Conservation (phyloP, 768 basidiomycete species). For the Daedaleopsis sinensis region DNA sequence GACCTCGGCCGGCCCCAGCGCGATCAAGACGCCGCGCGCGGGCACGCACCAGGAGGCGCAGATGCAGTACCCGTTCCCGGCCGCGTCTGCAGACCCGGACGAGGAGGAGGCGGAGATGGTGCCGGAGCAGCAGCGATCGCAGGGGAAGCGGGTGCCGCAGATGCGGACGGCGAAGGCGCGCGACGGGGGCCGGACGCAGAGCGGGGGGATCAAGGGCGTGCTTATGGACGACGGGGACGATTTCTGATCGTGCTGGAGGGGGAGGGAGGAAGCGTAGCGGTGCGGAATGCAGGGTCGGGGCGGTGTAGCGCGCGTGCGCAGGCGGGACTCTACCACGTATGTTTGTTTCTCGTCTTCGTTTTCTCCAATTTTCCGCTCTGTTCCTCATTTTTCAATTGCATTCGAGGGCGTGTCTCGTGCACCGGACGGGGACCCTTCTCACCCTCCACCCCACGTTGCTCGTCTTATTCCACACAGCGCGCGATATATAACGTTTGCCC, state of each 20-base stretch:
- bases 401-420: not conserved
- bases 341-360: not conserved
- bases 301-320: no score
- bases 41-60: constrained; percentile 15
- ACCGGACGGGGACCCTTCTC: not conserved
- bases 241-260: constrained; percentile 14
- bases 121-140: constrained; percentile 17
- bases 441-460: no score
- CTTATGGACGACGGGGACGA: constrained; percentile 43
- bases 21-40: constrained; percentile 14
- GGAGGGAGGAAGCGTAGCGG: no score
- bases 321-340: no score
- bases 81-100: constrained; percentile 47
- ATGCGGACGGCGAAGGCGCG: constrained; percentile 77
- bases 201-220: constrained; percentile 82
- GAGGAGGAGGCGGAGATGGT: constrained; percentile 26
- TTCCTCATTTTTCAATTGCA: not conserved
- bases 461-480: no score
- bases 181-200: constrained; percentile 84
- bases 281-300: no score
- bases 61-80: constrained; percentile 68
- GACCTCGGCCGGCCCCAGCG: constrained; percentile 26
- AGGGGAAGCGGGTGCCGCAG: constrained; percentile 43
- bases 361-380: not conserved
- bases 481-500: no score